phyloP scores from a whole-genome alignment of 495 filamentous ascomycete species.

The Annulohypoxylon bovei region DNA sequence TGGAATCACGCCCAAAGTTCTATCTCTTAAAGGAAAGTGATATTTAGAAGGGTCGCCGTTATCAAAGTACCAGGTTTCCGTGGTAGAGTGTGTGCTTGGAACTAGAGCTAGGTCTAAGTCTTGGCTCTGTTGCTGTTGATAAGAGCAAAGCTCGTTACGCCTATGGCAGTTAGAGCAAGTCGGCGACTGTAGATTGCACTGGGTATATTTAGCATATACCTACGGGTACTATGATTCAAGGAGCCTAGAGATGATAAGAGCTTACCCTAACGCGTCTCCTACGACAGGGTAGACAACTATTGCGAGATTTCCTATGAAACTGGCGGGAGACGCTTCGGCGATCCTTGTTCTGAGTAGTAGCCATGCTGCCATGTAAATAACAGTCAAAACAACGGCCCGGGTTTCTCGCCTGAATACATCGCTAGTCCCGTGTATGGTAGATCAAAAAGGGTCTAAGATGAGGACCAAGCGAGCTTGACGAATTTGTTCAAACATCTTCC shows the following conservation, averaged over 20 bases:
- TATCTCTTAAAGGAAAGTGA: background rate
- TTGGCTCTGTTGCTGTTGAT: background rate
- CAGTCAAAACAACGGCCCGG: background rate
- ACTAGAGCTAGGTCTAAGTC: background rate
- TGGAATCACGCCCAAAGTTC: background rate
- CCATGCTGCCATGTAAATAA: conserved; percentile 7
- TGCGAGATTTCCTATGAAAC: conserved; percentile 43
- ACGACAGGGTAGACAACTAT: conserved; percentile 40
- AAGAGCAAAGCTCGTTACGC: conserved; percentile 41
- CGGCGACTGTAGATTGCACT: conserved; percentile 41
- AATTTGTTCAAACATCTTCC: background rate
- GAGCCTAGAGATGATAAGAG: background rate
- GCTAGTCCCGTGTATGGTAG: background rate
- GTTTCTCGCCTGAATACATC: background rate
- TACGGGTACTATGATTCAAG: background rate
- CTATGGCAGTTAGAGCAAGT: conserved; percentile 38
- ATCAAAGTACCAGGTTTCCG: background rate
- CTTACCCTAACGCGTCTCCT: conserved; percentile 40
- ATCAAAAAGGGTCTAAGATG: background rate
- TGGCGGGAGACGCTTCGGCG: conserved; percentile 19
- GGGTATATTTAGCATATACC: background rate
- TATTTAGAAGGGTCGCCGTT: background rate
- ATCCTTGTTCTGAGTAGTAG: background rate
- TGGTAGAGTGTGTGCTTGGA: background rate
- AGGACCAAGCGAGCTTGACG: background rate